phyloP scores from a whole-genome alignment of 495 filamentous ascomycete genomes.

The Lichina pygmaea region DNA sequence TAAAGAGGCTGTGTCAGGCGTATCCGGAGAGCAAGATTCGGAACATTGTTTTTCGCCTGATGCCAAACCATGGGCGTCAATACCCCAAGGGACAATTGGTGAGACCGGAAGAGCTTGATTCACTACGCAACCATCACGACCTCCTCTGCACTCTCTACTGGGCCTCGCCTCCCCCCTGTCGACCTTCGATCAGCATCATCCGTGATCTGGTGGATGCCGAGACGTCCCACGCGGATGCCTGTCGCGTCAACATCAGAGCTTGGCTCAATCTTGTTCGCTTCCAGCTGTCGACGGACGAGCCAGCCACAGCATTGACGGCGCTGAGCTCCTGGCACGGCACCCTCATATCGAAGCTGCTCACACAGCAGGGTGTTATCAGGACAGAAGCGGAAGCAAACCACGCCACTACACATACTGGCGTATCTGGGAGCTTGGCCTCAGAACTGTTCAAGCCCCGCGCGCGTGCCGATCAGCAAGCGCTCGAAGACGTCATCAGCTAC shows the following conservation, averaged over 20 bases:
- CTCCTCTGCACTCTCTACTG: constrained; percentile 74
- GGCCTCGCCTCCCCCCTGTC: constrained; percentile 41
- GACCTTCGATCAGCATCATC: constrained; percentile 44
- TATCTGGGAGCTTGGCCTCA: background rate
- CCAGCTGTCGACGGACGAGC: constrained; percentile 33
- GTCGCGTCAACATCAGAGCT: constrained; percentile 51
- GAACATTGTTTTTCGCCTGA: constrained; percentile 48
- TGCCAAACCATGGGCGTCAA: constrained; percentile 70
- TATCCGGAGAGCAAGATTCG: constrained; percentile 45
- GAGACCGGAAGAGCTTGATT: constrained; percentile 49
- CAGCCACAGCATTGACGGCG: constrained; percentile 21
- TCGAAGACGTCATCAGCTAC: constrained; percentile 29
- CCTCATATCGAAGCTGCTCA: background rate
- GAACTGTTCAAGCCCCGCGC: constrained; percentile 27
- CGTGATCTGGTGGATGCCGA: constrained; percentile 53
- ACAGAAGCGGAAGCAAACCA: constrained; percentile 2
- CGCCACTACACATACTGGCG: background rate
- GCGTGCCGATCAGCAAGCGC: constrained; percentile 29
- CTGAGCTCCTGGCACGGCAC: constrained; percentile 46
- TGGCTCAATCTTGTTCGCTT: constrained; percentile 62
- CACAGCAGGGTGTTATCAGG: constrained; percentile 1
- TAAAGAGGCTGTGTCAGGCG: constrained; percentile 28
- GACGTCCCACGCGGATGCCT: constrained; percentile 63
- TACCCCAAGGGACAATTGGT: constrained; percentile 64
- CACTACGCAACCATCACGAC: constrained; percentile 81